Base-by-base conservation (phyloP, 2,329 filamentous ascomycete genomes). In the Apiospora pterosperma region DNA sequence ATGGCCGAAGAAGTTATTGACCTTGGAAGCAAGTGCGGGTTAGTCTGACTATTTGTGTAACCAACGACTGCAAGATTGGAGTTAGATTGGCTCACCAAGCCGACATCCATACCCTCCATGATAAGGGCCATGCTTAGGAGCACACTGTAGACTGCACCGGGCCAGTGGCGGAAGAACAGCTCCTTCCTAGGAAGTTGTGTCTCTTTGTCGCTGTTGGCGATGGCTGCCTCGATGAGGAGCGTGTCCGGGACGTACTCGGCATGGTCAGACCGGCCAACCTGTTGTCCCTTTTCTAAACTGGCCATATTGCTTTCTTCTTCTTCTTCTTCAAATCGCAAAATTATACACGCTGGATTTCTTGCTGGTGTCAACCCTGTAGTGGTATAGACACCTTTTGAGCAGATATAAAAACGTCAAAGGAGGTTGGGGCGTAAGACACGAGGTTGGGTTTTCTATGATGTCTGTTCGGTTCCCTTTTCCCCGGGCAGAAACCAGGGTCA, bases 1-100 rank as follows among this genome's bases (percentile, higher is more conserved):
- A 64, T 77, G 77, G 7, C 69, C 76, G 64, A 76, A 79, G 66
- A 80, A 77, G 60, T 78, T 78, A 58, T 76, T 76, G 65, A 80
- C 48, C 48, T 55, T 55, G 48, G 7, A 34, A 34, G 16, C 19
- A 2, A 4, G 6, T 4, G 28, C 25, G 4, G 14, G 16, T 55
- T 55, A 55, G 48, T 16, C 11, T 4, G 4, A 3, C 12, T 34
- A 4, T 12, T 28, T 4, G 4, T 6, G 3, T n/a, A 8, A n/a
- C 19, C 16, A n/a, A 1, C 19, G 16, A 34, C 28, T 12, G 19
- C 28, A n/a, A 12, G 28, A 21, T 11, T 14, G 25, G 23, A 3
- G 12, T 48, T 16, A 23, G 23, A 28, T 16, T 16, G 28, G 6
- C 48, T 34, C 48, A 55, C 73, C 4, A 80, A 69, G 38, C 76